phyloP scores from a whole-genome alignment of 495 filamentous ascomycete species.

The Rusavskia elegans region DNA sequence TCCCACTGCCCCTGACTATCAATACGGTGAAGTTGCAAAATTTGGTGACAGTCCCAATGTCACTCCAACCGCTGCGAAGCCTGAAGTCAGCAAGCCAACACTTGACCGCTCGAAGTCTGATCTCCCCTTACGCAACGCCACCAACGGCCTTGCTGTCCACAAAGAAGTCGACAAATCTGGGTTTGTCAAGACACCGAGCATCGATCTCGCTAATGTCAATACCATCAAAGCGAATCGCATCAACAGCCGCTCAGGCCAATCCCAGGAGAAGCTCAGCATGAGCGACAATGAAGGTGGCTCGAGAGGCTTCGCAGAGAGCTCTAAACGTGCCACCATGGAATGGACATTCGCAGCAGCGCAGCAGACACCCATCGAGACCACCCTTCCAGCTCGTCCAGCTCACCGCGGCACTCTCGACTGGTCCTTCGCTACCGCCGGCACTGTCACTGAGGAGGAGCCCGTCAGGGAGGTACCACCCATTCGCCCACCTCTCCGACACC shows the following conservation, averaged over 20 bases:
- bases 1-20: constrained; percentile 26
- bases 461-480: constrained; percentile 8
- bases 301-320: constrained; percentile 12
- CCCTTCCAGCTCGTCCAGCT: not conserved
- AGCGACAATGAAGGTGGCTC: constrained; percentile 24
- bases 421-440: constrained; percentile 3
- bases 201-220: constrained; percentile 32
- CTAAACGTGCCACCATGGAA: constrained; percentile 10
- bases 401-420: not conserved
- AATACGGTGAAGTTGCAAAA: constrained; percentile 32
- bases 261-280: constrained; percentile 12
- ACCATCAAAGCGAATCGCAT: constrained; percentile 33
- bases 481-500: not conserved
- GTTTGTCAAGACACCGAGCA: constrained; percentile 26
- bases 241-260: constrained; percentile 14
- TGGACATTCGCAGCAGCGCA: constrained; percentile 19
- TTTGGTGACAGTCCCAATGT: constrained; percentile 28
- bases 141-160: constrained; percentile 27
- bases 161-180: constrained; percentile 19
- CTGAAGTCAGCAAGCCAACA: constrained; percentile 9
- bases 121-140: constrained; percentile 32
- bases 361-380: not conserved
- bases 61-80: constrained; percentile 7
- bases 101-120: constrained; percentile 20
- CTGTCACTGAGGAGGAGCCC: constrained; percentile 8